These are phyloP conservation scores for Mariannaea elegans DNA, from an alignment of 2,329 filamentous ascomycete species.

Conservation along the genomic window DNA sequence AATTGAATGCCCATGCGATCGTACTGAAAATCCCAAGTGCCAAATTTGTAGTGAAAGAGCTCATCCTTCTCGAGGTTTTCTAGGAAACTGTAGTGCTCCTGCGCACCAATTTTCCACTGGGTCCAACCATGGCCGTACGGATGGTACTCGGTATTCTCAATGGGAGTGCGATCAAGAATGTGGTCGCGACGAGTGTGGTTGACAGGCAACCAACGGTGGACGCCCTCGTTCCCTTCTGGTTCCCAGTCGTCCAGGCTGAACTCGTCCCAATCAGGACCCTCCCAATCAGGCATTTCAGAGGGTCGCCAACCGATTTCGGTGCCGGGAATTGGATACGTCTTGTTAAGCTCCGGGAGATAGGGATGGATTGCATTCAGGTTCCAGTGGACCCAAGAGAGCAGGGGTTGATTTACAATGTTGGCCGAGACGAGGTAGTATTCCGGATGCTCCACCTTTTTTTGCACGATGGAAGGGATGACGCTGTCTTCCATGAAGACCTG, in stretches of 20 bases:
- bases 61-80: conserved; percentile 59
- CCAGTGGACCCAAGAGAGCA: conserved; percentile 62
- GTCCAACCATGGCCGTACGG: conserved; percentile 54
- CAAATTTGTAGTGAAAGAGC: conserved; percentile 58
- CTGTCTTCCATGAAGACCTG: conserved; percentile 50
- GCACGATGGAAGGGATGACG: conserved; percentile 61
- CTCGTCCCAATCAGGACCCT: conserved; percentile 33
- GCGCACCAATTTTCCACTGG: conserved; percentile 61
- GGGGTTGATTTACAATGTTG: conserved; percentile 65
- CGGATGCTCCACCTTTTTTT: conserved; percentile 60
- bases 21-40: conserved; percentile 58
- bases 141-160: conserved; percentile 57
- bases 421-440: conserved; percentile 61
- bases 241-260: conserved; percentile 45
- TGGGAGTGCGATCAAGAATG: conserved; percentile 55
- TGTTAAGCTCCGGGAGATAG: conserved; percentile 59
- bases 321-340: conserved; percentile 36
- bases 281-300: conserved; percentile 49
- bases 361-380: conserved; percentile 61
- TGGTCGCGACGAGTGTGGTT: conserved; percentile 44
- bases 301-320: conserved; percentile 48
- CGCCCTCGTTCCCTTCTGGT: conserved; percentile 47
- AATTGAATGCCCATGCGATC: conserved; percentile 63
- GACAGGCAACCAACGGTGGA: conserved; percentile 62
- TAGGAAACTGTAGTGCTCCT: conserved; percentile 58